These are phyloP conservation scores for Hypsizygus ulmarius DNA, from an alignment of 1,284 basidiomycete genomes.

Conservation along the genomic window DNA sequence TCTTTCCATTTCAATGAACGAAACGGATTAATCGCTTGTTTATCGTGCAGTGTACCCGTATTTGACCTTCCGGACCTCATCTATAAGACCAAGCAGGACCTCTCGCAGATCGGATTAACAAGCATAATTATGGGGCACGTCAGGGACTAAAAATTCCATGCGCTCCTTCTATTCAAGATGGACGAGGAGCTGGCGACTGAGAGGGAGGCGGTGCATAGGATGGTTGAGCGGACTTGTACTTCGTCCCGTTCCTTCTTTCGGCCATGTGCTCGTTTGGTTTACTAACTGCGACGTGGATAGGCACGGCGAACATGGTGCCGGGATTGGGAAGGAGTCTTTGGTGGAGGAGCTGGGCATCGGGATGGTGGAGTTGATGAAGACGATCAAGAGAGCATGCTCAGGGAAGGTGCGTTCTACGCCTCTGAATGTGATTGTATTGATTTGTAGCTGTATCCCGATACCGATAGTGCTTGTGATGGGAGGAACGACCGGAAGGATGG, in stretches of 20 bases:
- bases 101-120: slow-evolving; percentile 55
- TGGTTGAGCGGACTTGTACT: slow-evolving; percentile 70
- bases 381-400: slow-evolving; percentile 78
- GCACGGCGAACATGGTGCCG: slow-evolving; percentile 86
- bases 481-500: no score
- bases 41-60: slow-evolving; percentile 65
- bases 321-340: slow-evolving; percentile 79
- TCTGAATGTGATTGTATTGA: neutral
- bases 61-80: slow-evolving; percentile 77
- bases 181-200: slow-evolving; percentile 57
- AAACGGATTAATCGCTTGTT: neutral
- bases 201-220: slow-evolving; percentile 55
- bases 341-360: slow-evolving; percentile 77
- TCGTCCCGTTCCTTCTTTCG: no score
- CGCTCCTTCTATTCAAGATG: slow-evolving; percentile 58
- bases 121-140: slow-evolving; percentile 79
- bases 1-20: no score
- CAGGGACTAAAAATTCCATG: slow-evolving; percentile 73
- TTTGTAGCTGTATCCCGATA: neutral
- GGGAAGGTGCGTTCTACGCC: slow-evolving; percentile 57
- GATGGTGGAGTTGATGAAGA: slow-evolving; percentile 84
- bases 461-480: neutral
- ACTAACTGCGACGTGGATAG: no score
- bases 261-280: no score
- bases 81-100: slow-evolving; percentile 72